Evolutionary conservation across 768 basidiomycete species (phyloP), one percentile per base, ranked within the genome.

Genomic region (Royoungia palumana): DNA sequence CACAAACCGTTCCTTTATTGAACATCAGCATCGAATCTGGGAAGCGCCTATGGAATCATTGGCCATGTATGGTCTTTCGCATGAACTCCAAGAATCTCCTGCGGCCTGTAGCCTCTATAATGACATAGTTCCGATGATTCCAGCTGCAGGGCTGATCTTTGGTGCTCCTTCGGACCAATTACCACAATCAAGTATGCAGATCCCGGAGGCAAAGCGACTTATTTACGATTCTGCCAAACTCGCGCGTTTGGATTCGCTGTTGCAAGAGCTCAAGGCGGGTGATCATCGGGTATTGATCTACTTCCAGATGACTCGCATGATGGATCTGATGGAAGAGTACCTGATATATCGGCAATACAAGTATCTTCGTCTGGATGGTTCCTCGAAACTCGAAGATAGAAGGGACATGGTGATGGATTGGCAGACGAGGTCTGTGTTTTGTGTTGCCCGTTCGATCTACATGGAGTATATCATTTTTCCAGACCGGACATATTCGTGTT

Each of bases 281-380:
- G 94, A 94, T 53, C 96, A 99, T 69, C 85, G 94, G 39, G 92
- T 95, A 13, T 70, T 99, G 59, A 78, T 99, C 17, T 99, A 98
- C 72, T 98, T 97, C 84, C 96, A 99, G 69, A 99, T 99, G 96
- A 98, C 95, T 12, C 82, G 87, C 50, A 99, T 98, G 96, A 96
- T 99, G 86, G 94, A 97, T 66, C 75, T 98, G 42, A 94, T 98
- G 83, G 96, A 98, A 68, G 96, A 98, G 66, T 99, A 97, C 66
- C 76, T 99, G 51, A 91, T 96, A 49, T 96, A 89, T 71, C 85
- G 95, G 2, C 94, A 97, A 66, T 93, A 93, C 75, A 94, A 93
- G 68, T 96, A 97, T 63, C 73, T 96, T 16, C 80, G 94, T 32
- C 72, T 97, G 47, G 94, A 97, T 68, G 94, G 94, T 32, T 89